Evolutionary conservation across 1,284 basidiomycete species (phyloP), one percentile per base, ranked within the genome.

Genomic region (Trametes versicolor): DNA sequence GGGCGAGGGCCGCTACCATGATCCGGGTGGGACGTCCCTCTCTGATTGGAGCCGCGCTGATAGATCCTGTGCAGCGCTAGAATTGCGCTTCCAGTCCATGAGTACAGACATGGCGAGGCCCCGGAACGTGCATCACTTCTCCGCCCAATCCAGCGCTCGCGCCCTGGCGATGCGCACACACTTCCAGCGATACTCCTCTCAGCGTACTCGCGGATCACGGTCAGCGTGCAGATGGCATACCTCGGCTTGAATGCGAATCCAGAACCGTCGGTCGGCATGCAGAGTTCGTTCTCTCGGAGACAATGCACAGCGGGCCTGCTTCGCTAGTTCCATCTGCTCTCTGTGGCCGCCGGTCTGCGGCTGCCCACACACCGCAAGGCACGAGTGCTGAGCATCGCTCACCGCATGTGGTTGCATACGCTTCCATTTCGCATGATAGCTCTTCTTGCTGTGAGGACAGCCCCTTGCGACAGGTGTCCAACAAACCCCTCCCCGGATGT

Each of bases 21-120:
- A 65, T 63, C 63, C 59, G 61, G 57, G 58, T 59, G 55, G 61
- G 58, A 36, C 41, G 39, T 36, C 21, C 59, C 53, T 37, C 62
- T 37, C 61, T 58, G 51, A 60, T 48, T 61, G 55, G 34, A 52
- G 56, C 41, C 32, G 39, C 43, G 67, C 67, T 66, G 64, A 69
- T 66, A 39, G 60, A 66, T 66, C 58, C 67, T 65, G 67, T 69
- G 64, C 67, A 51, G 39, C 43, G 37, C 37, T 50, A 63, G 37
- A 66, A 60, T 63, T 43, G 47, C 25, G 13, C 62, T 52, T 63
- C 60, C 51, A 53, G 15, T 59, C 54, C 59, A 55, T 67, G 59
- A 48, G 54, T 62, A 62, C 55, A 21, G 61, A 32, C 54, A 23
- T 51, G 51, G 52, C 61, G 61, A 62, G 54, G 48, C 54, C 54